Conservation (phyloP, 164 flowering plant species). For the Sedum album region DNA sequence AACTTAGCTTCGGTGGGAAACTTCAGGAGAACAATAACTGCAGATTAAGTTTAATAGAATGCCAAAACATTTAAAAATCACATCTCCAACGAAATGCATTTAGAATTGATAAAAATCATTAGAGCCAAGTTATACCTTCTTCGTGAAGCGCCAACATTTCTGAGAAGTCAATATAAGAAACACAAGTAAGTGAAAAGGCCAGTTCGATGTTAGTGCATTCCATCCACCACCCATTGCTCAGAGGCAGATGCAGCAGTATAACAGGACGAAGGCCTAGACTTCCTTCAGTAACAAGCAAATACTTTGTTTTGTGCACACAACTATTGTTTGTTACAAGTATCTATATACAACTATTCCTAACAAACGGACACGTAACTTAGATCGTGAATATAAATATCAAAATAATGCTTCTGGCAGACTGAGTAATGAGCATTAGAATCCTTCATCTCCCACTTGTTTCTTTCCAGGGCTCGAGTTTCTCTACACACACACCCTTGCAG, state of each 20-base stretch:
- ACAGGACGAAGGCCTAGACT: not conserved
- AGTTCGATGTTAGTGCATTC: not conserved
- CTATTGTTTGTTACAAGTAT: not conserved
- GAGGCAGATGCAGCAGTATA: not conserved
- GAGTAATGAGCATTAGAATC: not conserved
- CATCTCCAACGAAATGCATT: not conserved
- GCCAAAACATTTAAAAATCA: not conserved
- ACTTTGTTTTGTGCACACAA: not conserved
- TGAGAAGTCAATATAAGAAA: not conserved
- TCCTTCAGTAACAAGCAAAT: not conserved
- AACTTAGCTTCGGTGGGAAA: slow-evolving; percentile 38
- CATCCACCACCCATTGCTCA: slow-evolving; percentile 3
- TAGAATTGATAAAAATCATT: not conserved
- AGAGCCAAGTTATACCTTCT: not conserved
- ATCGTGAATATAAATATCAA: not conserved
- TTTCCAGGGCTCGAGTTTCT: not conserved
- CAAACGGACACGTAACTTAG: not conserved
- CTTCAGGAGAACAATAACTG: slow-evolving; percentile 59
- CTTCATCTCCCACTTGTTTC: not conserved
- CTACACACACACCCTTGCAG: not conserved
- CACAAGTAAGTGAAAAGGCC: not conserved
- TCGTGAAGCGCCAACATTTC: not conserved
- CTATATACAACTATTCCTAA: not conserved
- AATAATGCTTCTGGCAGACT: not conserved
- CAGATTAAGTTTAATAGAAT: not conserved